Base-by-base conservation (phyloP, 2,329 filamentous ascomycete genomes). In the Ophiostoma ulmi region DNA sequence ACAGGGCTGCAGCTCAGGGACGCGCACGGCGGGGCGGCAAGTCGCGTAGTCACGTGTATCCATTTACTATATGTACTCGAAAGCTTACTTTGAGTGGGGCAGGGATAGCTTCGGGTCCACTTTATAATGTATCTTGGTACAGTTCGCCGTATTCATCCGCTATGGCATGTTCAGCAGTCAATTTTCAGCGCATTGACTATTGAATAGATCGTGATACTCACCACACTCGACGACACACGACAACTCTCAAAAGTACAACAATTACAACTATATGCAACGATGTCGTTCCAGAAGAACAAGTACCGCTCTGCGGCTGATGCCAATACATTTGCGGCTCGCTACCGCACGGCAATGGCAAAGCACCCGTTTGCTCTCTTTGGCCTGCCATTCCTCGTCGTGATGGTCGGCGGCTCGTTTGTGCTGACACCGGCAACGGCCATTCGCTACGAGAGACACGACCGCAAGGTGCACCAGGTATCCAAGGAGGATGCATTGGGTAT, bases 311-410 rank as follows among this genome's bases (percentile, higher is more conserved):
- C 90, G 44, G 85, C 88, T 72, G 86, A 92, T 73, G 81, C 87
- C 73, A 88, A 88, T 80, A 87, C 86, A 13, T 81, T 97, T 75
- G 92, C 91, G 68, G 86, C 90, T 71, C 84, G 84, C 73, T 99
- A 99, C 83, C 91, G 95, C 71, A 83, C 86, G 41, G 80, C 87
- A 72, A 87, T 99, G 75, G 84, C 87, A 72, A 90, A 86, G 77
- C 93, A 91, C 76, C 96, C 95, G 0, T 99, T 99, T 79, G 83
- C 93, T 38, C 87, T 97, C 73, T 99, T 99, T 78, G 96, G 96
- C 1, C 85, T 99, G 4, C 96, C 95, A 0, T 99, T 99, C 80
- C 87, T 99, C 75, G 83, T 87, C 71, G 90, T 97, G 72, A 97
- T 99, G 77, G 88, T 99, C 36, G 92, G 90, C 1, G 94, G 93